phyloP scores from a whole-genome alignment of 441 rosid species.

The Metrosideros polymorpha region DNA sequence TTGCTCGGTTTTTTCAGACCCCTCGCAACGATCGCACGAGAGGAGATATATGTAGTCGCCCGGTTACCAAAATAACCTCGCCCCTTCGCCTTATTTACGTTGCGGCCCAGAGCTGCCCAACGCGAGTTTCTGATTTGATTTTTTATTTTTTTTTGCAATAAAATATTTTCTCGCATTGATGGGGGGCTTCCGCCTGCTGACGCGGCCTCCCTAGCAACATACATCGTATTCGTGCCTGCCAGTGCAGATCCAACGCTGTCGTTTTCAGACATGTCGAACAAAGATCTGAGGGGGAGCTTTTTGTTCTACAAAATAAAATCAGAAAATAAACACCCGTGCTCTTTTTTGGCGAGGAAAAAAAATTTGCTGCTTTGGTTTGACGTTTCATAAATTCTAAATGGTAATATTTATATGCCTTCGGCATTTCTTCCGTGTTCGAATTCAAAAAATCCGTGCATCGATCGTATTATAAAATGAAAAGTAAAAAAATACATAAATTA shows the following conservation, averaged over 20 bases:
- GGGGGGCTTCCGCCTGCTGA: neutral
- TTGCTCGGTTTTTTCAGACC: conserved; percentile 9
- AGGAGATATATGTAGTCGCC: neutral
- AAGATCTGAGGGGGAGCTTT: neutral
- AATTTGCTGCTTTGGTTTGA: neutral
- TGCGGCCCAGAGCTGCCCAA: neutral
- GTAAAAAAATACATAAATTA: rapidly evolving
- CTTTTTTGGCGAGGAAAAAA: no score
- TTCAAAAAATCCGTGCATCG: no score
- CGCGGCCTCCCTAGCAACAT: neutral
- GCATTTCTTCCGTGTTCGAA: no score
- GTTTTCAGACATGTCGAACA: neutral
- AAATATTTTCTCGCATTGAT: neutral
- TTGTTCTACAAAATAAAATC: neutral
- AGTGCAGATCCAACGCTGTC: neutral
- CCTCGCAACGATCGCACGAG: neutral
- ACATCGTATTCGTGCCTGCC: neutral
- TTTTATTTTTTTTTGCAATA: neutral
- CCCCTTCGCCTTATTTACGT: neutral
- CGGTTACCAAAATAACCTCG: neutral
- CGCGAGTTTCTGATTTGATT: neutral
- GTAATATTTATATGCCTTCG: neutral
- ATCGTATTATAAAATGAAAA: neutral
- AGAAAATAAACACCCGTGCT: neutral
- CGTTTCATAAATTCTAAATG: neutral